Evolutionary conservation across 2,329 filamentous ascomycete species (phyloP).

Genomic region (Hypoxylon rubiginosum): DNA sequence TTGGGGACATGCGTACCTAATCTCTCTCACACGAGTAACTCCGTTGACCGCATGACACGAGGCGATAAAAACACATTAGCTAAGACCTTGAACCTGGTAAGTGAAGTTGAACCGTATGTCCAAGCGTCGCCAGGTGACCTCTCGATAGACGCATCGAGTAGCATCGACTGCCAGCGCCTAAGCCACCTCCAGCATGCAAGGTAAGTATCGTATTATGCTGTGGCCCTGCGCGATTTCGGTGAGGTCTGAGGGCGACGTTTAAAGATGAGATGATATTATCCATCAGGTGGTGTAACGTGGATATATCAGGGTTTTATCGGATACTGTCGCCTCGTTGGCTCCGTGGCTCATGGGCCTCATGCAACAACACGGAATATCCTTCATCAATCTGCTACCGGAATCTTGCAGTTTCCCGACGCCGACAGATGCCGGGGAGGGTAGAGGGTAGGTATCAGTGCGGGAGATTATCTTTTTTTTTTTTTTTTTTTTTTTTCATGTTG

Average conservation of each 20-base stretch:
- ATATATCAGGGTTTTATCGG: slow-evolving; percentile 27
- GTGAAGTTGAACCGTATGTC: slow-evolving; percentile 8
- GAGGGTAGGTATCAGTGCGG: background rate
- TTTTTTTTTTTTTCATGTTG: background rate
- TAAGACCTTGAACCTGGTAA: slow-evolving; percentile 8
- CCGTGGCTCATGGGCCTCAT: slow-evolving; percentile 22
- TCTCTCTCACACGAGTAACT: background rate
- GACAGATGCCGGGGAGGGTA: slow-evolving; percentile 20
- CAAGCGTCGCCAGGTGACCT: slow-evolving; percentile 8
- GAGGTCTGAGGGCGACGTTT: slow-evolving; percentile 26
- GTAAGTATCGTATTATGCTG: slow-evolving; percentile 7
- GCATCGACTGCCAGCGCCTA: slow-evolving; percentile 15
- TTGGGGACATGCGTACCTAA: background rate
- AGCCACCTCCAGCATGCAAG: slow-evolving; percentile 6
- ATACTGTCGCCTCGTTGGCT: slow-evolving; percentile 19
- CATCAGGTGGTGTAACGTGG: slow-evolving; percentile 30
- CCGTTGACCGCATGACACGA: background rate
- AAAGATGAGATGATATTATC: slow-evolving; percentile 28
- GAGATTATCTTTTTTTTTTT: background rate
- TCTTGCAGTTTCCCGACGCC: slow-evolving; percentile 21
- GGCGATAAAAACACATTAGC: background rate
- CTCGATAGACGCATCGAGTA: slow-evolving; percentile 13
- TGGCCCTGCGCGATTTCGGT: slow-evolving; percentile 34
- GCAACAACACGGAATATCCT: slow-evolving; percentile 21
- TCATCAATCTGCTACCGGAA: slow-evolving; percentile 37